Base-by-base conservation (phyloP, 257 asterid species). In the Datura wrightii region DNA sequence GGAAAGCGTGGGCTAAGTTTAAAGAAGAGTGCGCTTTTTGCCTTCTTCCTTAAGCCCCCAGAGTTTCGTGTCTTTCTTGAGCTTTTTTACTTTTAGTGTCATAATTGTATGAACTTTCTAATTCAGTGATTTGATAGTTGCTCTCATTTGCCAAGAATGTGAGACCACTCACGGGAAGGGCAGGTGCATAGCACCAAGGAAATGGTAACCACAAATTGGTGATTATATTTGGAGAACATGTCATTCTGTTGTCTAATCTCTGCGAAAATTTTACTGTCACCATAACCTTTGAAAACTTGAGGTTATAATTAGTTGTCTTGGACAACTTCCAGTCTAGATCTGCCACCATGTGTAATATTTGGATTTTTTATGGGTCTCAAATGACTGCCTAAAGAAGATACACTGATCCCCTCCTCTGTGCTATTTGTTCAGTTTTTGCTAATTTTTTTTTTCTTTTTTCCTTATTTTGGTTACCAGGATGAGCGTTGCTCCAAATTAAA, bases 401-500 rank as follows among this genome's bases (percentile, higher is more conserved):
- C 19, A 78, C 15, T 50, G 46, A 31, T 78, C 9, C 53, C 34
- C 36, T 41, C 48, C 62, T 34, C 19, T 18, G 13, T 65, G 79
- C 50, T 60, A 34, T 58, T 80, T 50, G 42, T 83, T 80, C 82
- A 24, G 71, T 2, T 69, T 82, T 34, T 65, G 24, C 85, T 83
- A 39, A 34, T 24, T 24, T 24, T 24, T 24, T 24, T 24, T 24
- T 60, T 84, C 52, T 66, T 24, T 82, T 82, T 56, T 62, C 18
- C 79, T 60, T 87, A 24, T 44, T 42, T 54, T 66, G 56, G 63
- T 50, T 76, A 60, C 70, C 96, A 97, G 99, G 99, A 97, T 87
- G 99, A 97, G 87, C 96, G 99, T 18, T 97, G 98, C 94, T 95
- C 99, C 3, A 97, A 95, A 91, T 91, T 97, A 70, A 97, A 94